Percentiles rank a stretch among this genome's conserved stretches.
Evolutionary conservation across 495 filamentous ascomycete genomes (phyloP).

Genomic region (Symbiotaphrina buchneri): DNA sequence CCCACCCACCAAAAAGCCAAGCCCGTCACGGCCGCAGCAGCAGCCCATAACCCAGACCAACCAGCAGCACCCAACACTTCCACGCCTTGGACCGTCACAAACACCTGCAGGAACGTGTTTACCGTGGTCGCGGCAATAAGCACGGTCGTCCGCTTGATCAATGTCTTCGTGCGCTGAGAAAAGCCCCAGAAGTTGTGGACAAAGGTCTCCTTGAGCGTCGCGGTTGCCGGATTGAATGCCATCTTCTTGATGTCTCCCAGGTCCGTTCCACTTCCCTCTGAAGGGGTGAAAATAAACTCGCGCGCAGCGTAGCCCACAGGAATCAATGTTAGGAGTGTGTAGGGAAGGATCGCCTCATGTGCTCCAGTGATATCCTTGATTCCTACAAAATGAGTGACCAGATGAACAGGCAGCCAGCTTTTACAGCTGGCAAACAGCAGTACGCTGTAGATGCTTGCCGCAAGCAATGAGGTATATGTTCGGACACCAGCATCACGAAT

Average conservation of each 20-base stretch:
- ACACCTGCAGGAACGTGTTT: constrained; percentile 43
- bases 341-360: constrained; percentile 28
- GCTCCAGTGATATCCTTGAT: constrained; percentile 39
- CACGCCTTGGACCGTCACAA: constrained; percentile 37
- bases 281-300: constrained; percentile 52
- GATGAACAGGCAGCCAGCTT: constrained; percentile 38
- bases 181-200: constrained; percentile 36
- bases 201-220: constrained; percentile 32
- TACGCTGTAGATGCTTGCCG: constrained; percentile 42
- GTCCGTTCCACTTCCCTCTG: constrained; percentile 20
- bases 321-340: constrained; percentile 28
- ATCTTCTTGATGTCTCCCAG: constrained; percentile 12
- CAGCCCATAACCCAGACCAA: constrained; percentile 50
- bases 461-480: constrained; percentile 36
- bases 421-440: constrained; percentile 37
- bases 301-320: constrained; percentile 43
- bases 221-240: constrained; percentile 27
- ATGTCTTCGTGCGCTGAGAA: constrained; percentile 36
- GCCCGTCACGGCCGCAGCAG: constrained; percentile 34
- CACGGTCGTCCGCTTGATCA: constrained; percentile 37
- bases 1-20: constrained; percentile 35
- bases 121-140: constrained; percentile 28
- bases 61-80: constrained; percentile 40
- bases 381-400: constrained; percentile 47
- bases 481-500: constrained; percentile 40